Evolutionary conservation across 345 rosid species (phyloP), one percentile per base, ranked within the genome.

Genomic region (Boechera retrofracta): DNA sequence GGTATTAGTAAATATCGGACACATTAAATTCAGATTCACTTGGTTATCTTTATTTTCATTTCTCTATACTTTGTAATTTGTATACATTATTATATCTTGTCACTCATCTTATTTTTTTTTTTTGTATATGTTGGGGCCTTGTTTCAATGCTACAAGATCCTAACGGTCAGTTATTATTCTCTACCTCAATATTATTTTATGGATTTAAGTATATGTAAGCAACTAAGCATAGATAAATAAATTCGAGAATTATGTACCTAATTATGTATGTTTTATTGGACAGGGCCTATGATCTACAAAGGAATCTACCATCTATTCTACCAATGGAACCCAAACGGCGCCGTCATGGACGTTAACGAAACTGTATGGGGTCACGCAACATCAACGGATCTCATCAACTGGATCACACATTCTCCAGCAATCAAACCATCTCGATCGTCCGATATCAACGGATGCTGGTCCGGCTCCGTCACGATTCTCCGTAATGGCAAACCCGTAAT

Each of bases 301-400:
- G 83, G 80, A 65, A 29, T 80, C 18, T 83, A 80, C 66, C 86
- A 83, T 56, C 54, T 80, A 7, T 83, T 83, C 54, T 83, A 83
- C 66, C 86, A 80, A 4, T 83, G 75, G 74, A 70, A 74, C 48
- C 86, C 83, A 10, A 64, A 54, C 16, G 82, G 68, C 8, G 83
- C 85, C 64, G 62, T 82, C 3, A 85, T 86, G 87, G 88, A 85
- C 4, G 84, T 83, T 59, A 89, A 86, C 45, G 85, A 85, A 7
- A 89, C 86, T 48, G 89, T 87, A 12, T 91, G 93, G 98, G 97
- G 88, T 5, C 98, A 88, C 63, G 89, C 97, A 0, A 80, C 85
- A 18, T 93, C 95, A 4, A 75, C 67, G 4, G 97, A 93, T 61
- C 88, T 91, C 5, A 62, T 91, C 36, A 93, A 89, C 51, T 93